A percentile compares a stretch with the other conserved stretches of the same genome.
phyloP scores from a whole-genome alignment of 169 alveolate species.

The Plasmodium blacklocki region DNA sequence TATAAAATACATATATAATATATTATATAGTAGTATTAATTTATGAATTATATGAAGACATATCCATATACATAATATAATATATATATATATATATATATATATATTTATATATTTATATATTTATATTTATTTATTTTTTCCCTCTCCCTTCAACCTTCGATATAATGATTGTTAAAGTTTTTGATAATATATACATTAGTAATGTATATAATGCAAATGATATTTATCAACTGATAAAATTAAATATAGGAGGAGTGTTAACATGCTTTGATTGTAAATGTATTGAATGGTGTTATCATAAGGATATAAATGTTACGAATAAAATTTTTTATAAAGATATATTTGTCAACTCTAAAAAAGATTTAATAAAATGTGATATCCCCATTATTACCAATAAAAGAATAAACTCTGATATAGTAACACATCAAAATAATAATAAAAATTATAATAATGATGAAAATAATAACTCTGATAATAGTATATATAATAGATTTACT shows the following conservation, averaged over 20 bases:
- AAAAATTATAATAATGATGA: not conserved
- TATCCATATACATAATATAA: too few species aligned
- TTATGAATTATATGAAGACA: too few species aligned
- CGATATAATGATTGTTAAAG: constrained; percentile 44
- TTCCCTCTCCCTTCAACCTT: too few species aligned
- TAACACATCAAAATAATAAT: not conserved
- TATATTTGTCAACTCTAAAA: constrained; percentile 16
- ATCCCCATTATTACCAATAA: not conserved
- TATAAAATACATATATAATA: too few species aligned
- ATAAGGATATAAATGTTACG: constrained; percentile 7
- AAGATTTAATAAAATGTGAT: constrained; percentile 10
- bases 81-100: not conserved
- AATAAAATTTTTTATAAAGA: constrained; percentile 39
- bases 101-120: too few species aligned
- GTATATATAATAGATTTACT: not conserved
- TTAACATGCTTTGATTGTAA: constrained; percentile 52
- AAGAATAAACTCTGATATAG: not conserved
- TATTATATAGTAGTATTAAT: too few species aligned
- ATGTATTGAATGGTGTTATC: constrained; percentile 43
- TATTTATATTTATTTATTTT: not conserved
- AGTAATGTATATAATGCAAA: constrained; percentile 65
- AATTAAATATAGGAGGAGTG: constrained; percentile 67
- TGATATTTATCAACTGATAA: constrained; percentile 31
- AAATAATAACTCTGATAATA: not conserved
- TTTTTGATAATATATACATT: constrained; percentile 52